Evolutionary conservation across 352 stramenopile species (phyloP).

Genomic region (Saprolegnia parasitica): DNA sequence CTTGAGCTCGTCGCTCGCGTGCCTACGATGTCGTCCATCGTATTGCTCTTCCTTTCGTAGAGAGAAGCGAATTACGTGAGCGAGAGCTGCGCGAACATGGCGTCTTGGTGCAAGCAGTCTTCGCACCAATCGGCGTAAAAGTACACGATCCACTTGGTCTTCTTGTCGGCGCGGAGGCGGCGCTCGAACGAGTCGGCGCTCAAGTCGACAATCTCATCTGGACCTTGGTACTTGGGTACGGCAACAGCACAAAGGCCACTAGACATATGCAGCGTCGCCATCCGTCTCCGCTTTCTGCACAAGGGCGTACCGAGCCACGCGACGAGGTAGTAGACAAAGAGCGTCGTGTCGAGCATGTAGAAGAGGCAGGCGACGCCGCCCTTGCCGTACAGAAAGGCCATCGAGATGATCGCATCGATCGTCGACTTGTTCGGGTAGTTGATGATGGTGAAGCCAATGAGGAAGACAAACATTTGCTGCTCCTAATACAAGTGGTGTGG

Average conservation of each 20-base stretch:
- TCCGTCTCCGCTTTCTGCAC: no score
- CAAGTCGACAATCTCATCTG: slow-evolving; percentile 46
- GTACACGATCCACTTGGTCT: slow-evolving; percentile 59
- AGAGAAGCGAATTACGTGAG: slow-evolving; percentile 38
- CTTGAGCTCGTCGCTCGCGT: slow-evolving; percentile 43
- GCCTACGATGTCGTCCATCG: slow-evolving; percentile 17
- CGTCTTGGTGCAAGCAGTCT: slow-evolving; percentile 64
- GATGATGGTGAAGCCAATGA: slow-evolving; percentile 45
- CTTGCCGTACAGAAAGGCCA: slow-evolving; percentile 70
- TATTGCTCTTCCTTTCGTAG: background rate
- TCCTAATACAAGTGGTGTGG: slow-evolving; percentile 39
- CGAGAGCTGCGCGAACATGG: slow-evolving; percentile 66
- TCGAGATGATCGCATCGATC: slow-evolving; percentile 51
- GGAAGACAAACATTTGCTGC: slow-evolving; percentile 65
- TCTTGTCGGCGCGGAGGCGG: slow-evolving; percentile 12
- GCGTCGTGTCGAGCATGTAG: slow-evolving; percentile 59
- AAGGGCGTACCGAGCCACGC: slow-evolving; percentile 49
- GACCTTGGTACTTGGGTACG: slow-evolving; percentile 57
- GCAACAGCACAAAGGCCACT: slow-evolving; percentile 61
- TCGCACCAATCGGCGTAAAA: slow-evolving; percentile 73
- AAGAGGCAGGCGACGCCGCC: slow-evolving; percentile 48
- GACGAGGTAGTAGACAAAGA: slow-evolving; percentile 59
- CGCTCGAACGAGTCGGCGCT: slow-evolving; percentile 29
- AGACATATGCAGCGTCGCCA: slow-evolving; percentile 3
- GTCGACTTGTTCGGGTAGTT: slow-evolving; percentile 80